A percentile compares a stretch with the other conserved stretches of the same genome.
Conservation (phyloP, 169 alveolate species). For the Cryptosporidium xiaoi region DNA sequence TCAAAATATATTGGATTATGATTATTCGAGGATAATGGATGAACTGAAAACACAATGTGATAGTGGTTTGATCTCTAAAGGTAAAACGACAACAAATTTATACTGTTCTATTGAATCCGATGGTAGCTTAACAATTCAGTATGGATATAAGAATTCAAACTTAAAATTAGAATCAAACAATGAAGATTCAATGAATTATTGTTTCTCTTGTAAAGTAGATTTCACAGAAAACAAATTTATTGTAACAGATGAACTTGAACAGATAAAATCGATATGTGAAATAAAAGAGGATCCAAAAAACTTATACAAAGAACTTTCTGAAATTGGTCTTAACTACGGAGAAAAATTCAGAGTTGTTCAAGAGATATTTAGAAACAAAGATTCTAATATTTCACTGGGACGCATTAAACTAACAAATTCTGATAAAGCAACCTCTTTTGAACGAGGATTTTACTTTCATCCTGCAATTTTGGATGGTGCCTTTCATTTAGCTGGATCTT, state of each 20-base stretch:
- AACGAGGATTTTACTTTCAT: constrained; percentile 78
- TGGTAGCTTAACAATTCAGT: constrained; percentile 28
- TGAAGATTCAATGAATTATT: background rate
- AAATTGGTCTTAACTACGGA: constrained; percentile 79
- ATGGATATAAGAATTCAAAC: background rate
- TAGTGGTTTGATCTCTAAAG: background rate
- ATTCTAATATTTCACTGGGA: constrained; percentile 75
- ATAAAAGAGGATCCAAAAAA: constrained; percentile 18
- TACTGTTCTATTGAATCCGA: constrained; percentile 28
- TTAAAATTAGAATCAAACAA: background rate
- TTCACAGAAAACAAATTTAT: constrained; percentile 11
- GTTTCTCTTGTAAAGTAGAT: constrained; percentile 58
- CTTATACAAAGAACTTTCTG: constrained; percentile 66
- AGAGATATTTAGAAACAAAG: constrained; percentile 61
- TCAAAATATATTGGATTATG: background rate
- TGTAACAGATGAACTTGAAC: constrained; percentile 7
- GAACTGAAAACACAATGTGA: constrained; percentile 4
- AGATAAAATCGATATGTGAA: background rate
- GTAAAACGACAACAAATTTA: constrained; percentile 3
- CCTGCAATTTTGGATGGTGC: constrained; percentile 83
- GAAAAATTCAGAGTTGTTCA: constrained; percentile 78
- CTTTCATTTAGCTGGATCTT: constrained; percentile 76
- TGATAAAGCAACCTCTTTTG: constrained; percentile 75
- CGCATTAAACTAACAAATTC: constrained; percentile 56
- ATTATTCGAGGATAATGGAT: constrained; percentile 7